A percentile compares a stretch with the other conserved stretches of the same genome.
Conservation (phyloP, 495 filamentous ascomycete species). For the Hypoxylon perforatum region DNA sequence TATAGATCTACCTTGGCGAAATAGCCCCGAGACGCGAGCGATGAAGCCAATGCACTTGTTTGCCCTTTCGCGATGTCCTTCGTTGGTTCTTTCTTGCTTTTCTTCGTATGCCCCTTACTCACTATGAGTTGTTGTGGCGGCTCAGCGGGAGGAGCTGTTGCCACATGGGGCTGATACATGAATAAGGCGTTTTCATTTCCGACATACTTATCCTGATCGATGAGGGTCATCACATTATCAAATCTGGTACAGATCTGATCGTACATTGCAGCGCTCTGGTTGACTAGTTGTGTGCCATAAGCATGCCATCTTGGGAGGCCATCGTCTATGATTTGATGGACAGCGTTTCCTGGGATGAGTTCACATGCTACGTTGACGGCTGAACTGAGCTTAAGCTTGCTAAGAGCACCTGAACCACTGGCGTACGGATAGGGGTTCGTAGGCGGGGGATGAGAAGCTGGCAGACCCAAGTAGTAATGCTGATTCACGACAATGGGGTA, state of each 20-base stretch:
- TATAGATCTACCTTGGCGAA: slow-evolving; percentile 84
- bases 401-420: slow-evolving; percentile 35
- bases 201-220: slow-evolving; percentile 73
- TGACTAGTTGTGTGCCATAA: slow-evolving; percentile 54
- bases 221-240: slow-evolving; percentile 71
- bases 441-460: slow-evolving; percentile 39
- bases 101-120: slow-evolving; percentile 42
- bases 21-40: slow-evolving; percentile 62
- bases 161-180: slow-evolving; percentile 50
- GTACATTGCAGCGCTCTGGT: slow-evolving; percentile 61
- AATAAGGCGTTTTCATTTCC: slow-evolving; percentile 72
- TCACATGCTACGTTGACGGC: slow-evolving; percentile 51
- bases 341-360: slow-evolving; percentile 41
- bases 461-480: slow-evolving; percentile 55
- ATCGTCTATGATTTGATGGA: slow-evolving; percentile 49
- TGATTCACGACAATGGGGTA: slow-evolving; percentile 61
- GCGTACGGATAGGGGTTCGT: slow-evolving; percentile 29
- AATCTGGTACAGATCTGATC: slow-evolving; percentile 69
- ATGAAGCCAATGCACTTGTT: slow-evolving; percentile 51
- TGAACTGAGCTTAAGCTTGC: slow-evolving; percentile 52
- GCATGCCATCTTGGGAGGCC: slow-evolving; percentile 50
- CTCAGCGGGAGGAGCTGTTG: slow-evolving; percentile 33
- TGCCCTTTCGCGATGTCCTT: slow-evolving; percentile 48
- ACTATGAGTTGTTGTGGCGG: slow-evolving; percentile 25
- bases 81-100: slow-evolving; percentile 40